A percentile compares a stretch with the other conserved stretches of the same genome.
These are phyloP conservation scores for Cetraspora pellucida DNA, from an alignment of 192 early-diverging fungal genomes.

Conservation along the genomic window DNA sequence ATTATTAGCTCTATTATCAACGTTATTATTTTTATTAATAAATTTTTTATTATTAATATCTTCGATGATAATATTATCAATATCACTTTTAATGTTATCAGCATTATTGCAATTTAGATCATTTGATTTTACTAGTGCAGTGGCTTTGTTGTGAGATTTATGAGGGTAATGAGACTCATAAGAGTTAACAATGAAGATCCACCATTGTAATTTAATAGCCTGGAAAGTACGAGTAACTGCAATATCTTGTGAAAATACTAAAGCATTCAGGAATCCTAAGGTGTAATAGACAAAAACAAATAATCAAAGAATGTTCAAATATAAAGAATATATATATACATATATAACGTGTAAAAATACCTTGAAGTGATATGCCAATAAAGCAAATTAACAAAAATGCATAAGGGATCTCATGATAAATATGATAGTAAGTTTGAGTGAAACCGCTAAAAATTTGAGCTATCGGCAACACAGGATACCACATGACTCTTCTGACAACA, in stretches of 20 bases:
- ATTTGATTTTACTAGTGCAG: neutral
- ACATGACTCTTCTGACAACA: too few relatives aligned
- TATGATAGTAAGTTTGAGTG: too few relatives aligned
- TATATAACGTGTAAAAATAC: too few relatives aligned
- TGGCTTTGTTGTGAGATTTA: slow-evolving; percentile 20
- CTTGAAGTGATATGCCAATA: neutral
- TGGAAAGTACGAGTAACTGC: neutral
- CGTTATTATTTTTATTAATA: neutral
- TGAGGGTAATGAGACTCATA: slow-evolving; percentile 10
- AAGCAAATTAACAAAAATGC: too few relatives aligned
- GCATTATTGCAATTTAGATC: neutral
- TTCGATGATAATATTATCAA: too few relatives aligned
- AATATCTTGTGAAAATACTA: slow-evolving; percentile 27
- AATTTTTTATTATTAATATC: neutral
- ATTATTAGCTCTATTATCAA: too few relatives aligned
- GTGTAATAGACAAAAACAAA: neutral
- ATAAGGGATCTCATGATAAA: too few relatives aligned
- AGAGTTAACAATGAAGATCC: neutral
- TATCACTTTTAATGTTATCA: too few relatives aligned
- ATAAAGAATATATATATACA: neutral
- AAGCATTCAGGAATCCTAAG: neutral
- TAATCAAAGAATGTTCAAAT: neutral
- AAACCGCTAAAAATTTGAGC: too few relatives aligned
- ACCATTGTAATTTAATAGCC: neutral
- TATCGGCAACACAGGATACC: too few relatives aligned